Conservation (phyloP, 1,284 basidiomycete genomes). For the Boletus hoseneyae region DNA sequence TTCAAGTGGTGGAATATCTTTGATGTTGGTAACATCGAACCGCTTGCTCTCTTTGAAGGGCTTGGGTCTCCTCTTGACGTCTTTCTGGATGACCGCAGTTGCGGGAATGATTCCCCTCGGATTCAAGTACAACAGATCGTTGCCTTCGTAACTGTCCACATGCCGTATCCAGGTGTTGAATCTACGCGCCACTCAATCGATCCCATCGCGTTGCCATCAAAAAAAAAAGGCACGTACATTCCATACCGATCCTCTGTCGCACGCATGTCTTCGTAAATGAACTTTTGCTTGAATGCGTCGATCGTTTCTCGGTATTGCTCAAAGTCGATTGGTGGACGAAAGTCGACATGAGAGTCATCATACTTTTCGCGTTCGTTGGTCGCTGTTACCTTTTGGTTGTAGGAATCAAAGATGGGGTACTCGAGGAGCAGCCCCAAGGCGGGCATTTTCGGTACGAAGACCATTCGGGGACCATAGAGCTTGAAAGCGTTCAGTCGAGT, state of each 20-base stretch:
- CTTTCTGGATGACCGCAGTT: constrained; percentile 60
- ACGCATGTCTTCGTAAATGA: constrained; percentile 84
- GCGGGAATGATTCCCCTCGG: constrained; percentile 68
- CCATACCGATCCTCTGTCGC: constrained; percentile 77
- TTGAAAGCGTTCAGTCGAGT: constrained; percentile 24
- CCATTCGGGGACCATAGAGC: constrained; percentile 72
- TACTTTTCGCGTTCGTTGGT: constrained; percentile 56
- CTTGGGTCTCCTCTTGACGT: constrained; percentile 50
- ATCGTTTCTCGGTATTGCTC: constrained; percentile 62
- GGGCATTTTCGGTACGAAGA: constrained; percentile 95
- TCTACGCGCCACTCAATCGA: constrained; percentile 35
- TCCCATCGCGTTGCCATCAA: neutral
- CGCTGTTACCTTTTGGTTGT: constrained; percentile 63
- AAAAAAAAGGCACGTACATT: constrained; percentile 55
- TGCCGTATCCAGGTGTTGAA: constrained; percentile 75
- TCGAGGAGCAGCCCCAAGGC: constrained; percentile 94
- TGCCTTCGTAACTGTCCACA: constrained; percentile 66
- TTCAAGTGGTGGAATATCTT: constrained; percentile 39
- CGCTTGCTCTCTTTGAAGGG: constrained; percentile 64
- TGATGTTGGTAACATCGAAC: constrained; percentile 61
- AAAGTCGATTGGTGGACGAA: constrained; percentile 70
- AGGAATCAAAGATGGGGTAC: constrained; percentile 83
- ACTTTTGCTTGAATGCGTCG: constrained; percentile 76
- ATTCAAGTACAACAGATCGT: constrained; percentile 69
- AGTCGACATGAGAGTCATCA: constrained; percentile 49